Evolutionary conservation across 257 asterid genomes (phyloP), one percentile per base, ranked within the genome.

Genomic region (Plectranthus barbatus): DNA sequence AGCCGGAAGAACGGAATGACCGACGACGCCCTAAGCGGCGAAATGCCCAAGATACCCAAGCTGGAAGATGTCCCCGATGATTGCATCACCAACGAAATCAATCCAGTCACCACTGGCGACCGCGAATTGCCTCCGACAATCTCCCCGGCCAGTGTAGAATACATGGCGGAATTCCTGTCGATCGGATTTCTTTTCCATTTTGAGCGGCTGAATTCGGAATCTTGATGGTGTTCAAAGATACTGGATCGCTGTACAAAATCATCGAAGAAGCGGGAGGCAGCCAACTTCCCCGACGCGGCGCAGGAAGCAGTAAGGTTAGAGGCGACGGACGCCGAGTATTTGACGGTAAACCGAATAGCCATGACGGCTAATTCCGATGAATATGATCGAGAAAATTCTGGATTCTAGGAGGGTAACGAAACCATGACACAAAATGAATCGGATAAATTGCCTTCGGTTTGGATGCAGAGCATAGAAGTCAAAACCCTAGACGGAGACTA

Each of bases 261-360:
- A 56, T 86, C 75, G 49, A 89, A 23, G 73, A 82, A 75, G 17
- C 89, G 86, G 56, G 83, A 71, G 44, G 76, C 82, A 15, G 76
- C 65, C 66, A 68, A 78, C 54, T 78, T 81, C 8, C 77, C 80
- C 61, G 81, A 29, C 50, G 88, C 87, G 56, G 86, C 76, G 59
- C 76, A 62, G 58, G 87, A 69, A 21, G 84, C 72, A 29, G 82
- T 80, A 40, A 89, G 41, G 68, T 76, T 82, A 46, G 88, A 82
- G 70, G 96, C 91, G 36, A 87, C 46, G 67, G 80, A 81, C 75
- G 94, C 96, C 72, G 97, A 86, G 81, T 75, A 90, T 41, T 79
- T 20, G 67, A 84, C 89, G 54, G 96, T 87, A 72, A 79, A 82
- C 34, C 99, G 79, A 64, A 93, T 80, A 66, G 99, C 99, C 99